A percentile compares a stretch with the other conserved stretches of the same genome.
Evolutionary conservation across 176 grass and related monocot species (phyloP).

Genomic region (Sorghum bicolor): Sorghum_bicolor_NCBIv3 NC_012876.2:58952501-58953000

Average conservation of each 20-base stretch:
- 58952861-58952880: too few species aligned
- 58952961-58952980: too few species aligned
- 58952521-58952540: neutral
- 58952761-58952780: neutral
- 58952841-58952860: too few species aligned
- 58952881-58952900: too few species aligned
- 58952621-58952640: too few species aligned
- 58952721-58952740: neutral
- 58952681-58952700: neutral
- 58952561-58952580: neutral
- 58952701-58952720: too few species aligned
- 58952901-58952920: neutral
- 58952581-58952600: neutral
- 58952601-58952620: neutral
- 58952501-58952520: neutral
- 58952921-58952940: neutral
- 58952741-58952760: neutral
- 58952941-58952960: neutral
- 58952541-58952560: neutral
- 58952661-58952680: neutral
- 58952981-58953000: too few species aligned
- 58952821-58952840: too few species aligned
- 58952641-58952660: neutral
- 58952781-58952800: slow-evolving; percentile 23
- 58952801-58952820: neutral